phyloP scores from a whole-genome alignment of 768 basidiomycete species.

The Boletus subparvulus region DNA sequence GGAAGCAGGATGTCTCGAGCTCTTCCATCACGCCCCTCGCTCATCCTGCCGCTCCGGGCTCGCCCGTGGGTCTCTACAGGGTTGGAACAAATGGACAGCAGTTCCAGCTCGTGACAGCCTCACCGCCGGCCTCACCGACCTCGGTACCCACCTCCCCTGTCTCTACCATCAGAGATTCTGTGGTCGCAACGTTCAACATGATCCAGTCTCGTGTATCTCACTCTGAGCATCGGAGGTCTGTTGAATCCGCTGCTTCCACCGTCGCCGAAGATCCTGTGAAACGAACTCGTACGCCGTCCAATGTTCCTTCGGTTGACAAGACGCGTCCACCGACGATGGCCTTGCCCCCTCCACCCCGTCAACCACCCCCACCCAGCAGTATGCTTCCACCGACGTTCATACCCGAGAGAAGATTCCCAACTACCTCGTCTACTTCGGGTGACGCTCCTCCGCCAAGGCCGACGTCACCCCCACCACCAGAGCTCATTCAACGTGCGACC shows the following conservation, averaged over 20 bases:
- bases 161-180: constrained; percentile 52
- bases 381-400: constrained; percentile 80
- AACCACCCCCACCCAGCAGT: constrained; percentile 66
- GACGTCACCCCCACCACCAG: constrained; percentile 88
- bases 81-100: constrained; percentile 57
- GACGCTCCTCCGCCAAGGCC: constrained; percentile 82
- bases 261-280: constrained; percentile 45
- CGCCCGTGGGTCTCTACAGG: constrained; percentile 49
- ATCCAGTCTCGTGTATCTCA: constrained; percentile 50
- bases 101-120: constrained; percentile 60
- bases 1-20: constrained; percentile 26
- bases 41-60: constrained; percentile 30
- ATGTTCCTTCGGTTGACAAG: constrained; percentile 62
- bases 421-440: constrained; percentile 43
- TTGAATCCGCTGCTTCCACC: constrained; percentile 66
- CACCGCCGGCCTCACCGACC: constrained; percentile 35
- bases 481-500: constrained; percentile 89
- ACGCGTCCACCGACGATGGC: constrained; percentile 83
- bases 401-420: constrained; percentile 60
- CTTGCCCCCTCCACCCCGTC: constrained; percentile 74
- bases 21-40: constrained; percentile 35
- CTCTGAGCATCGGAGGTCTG: constrained; percentile 66
- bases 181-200: constrained; percentile 42
- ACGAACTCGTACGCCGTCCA: constrained; percentile 66
- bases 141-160: constrained; percentile 33